Evolutionary conservation across 2,329 filamentous ascomycete genomes (phyloP).

Genomic region (Botrytis hyacinthi): DNA sequence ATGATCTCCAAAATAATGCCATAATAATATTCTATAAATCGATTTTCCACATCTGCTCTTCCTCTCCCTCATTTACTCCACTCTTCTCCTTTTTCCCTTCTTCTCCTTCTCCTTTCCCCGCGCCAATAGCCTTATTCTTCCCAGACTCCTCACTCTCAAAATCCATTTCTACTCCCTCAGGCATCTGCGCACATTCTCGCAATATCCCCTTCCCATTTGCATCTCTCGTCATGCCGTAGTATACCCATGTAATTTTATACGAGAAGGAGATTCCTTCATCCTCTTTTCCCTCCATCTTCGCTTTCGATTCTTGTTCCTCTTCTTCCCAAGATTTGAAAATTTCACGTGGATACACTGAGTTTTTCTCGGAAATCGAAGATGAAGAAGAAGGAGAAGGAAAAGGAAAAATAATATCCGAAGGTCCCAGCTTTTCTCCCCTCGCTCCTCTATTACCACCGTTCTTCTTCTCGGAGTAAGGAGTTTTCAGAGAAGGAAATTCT

Average conservation of each 20-base stretch:
- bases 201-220: not conserved
- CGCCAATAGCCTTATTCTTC: too few species aligned
- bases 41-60: not conserved
- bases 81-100: not conserved
- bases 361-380: not conserved
- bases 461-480: too few species aligned
- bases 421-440: not conserved
- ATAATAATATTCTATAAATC: not conserved
- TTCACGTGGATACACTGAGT: not conserved
- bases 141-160: not conserved
- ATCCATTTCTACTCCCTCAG: not conserved
- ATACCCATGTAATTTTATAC: not conserved
- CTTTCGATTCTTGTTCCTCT: not conserved
- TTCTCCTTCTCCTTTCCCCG: not conserved
- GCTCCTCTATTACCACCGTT: too few species aligned
- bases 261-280: not conserved
- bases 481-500: not conserved
- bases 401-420: not conserved
- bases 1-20: not conserved
- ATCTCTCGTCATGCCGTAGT: not conserved
- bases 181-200: constrained; percentile 1
- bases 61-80: not conserved
- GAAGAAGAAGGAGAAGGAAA: not conserved
- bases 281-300: not conserved
- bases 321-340: not conserved